Conservation (phyloP, 345 rosid genomes). For the Excoecaria cochinchinensis region DNA sequence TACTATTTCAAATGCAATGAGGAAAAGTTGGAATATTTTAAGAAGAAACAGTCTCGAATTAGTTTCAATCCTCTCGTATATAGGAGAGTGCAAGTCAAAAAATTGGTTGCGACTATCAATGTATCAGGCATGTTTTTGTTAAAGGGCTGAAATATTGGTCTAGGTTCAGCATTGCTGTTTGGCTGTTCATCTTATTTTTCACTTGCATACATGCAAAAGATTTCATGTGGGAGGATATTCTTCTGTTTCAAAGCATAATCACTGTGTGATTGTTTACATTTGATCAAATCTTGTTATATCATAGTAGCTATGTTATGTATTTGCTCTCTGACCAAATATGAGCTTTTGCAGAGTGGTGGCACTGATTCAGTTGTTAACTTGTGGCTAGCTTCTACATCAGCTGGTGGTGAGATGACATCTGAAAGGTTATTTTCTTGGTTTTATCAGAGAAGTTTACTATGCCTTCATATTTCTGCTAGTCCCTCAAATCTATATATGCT, state of each 20-base stretch:
- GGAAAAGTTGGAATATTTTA: not conserved
- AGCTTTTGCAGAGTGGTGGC: conserved; percentile 75
- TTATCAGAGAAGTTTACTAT: not conserved
- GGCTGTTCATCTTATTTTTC: not conserved
- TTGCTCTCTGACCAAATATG: conserved; percentile 7
- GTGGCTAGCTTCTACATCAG: conserved; percentile 66
- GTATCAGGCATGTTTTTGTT: not conserved
- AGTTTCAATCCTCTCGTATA: no score
- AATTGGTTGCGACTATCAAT: not conserved
- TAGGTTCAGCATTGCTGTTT: not conserved
- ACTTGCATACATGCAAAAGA: not conserved
- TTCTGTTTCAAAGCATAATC: not conserved
- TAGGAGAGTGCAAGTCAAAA: not conserved
- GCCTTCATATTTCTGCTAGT: not conserved
- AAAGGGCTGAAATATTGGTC: not conserved
- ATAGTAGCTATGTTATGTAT: conserved; percentile 4
- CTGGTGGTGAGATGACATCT: conserved; percentile 38
- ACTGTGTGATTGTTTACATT: not conserved
- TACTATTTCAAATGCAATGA: not conserved
- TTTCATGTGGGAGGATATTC: not conserved
- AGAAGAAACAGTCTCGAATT: not conserved
- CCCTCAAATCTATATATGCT: not conserved
- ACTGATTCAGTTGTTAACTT: conserved; percentile 84
- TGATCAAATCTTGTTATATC: not conserved
- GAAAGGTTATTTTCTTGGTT: conserved; percentile 46